Evolutionary conservation across 1,284 basidiomycete genomes (phyloP), one percentile per base, ranked within the genome.

Genomic region (Trametes pubescens): DNA sequence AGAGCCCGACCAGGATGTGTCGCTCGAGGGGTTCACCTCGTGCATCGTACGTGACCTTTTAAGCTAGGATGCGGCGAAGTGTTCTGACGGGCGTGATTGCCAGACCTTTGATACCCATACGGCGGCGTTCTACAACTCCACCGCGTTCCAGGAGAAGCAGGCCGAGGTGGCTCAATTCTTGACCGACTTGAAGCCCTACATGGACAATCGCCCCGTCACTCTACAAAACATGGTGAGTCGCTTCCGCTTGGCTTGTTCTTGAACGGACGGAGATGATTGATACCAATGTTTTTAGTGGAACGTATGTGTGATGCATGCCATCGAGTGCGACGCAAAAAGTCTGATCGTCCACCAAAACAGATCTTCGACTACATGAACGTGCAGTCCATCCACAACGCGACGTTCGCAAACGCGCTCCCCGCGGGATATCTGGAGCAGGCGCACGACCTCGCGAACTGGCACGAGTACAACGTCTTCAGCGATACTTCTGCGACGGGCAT

Each of bases 301-400:
- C 62, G 78, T 79, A 62, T 62, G 76, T 62, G n/a, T 8, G 46
- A 34, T 2, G 13, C 26, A 3, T 43, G 21, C 2, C 10, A 21
- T 16, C 8, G 0, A 29, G 16, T 4, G 38, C 14, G 10, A n/a
- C 37, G 29, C 13, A 49, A n/a, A 2, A 18, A 1, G 2, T 29
- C 24, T n/a, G 44, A 47, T 14, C 51, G 6, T 26, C 18, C 5
- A 3, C 37, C 51, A 21, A n/a, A n/a, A 14, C 59, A 80, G 78
- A 76, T 86, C 34, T 86, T 80, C 66, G 84, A 83, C 66, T 82
- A 77, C 70, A 79, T 85, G 73, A 85, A 85, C 73, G 83, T 86
- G 37, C 76, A 85, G 54, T 80, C 77, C 57, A 83, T 84, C 57
- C 82, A 85, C 72, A 80, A 83, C 69, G 75, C 73, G 22, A 76